phyloP scores from a whole-genome alignment of 2,329 filamentous ascomycete species.

The Pseudocercospora musae region DNA sequence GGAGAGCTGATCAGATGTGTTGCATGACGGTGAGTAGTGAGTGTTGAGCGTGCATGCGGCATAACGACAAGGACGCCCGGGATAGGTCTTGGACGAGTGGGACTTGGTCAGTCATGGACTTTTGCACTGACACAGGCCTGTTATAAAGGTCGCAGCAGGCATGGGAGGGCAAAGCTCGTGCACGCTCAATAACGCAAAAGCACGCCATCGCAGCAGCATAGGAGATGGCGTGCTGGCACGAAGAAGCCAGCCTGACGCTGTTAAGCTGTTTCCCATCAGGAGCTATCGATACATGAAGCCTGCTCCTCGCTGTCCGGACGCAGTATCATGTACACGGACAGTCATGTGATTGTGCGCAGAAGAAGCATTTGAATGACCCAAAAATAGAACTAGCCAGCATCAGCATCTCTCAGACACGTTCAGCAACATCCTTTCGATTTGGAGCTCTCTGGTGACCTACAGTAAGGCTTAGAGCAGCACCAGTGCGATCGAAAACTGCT shows the following conservation, averaged over 20 bases:
- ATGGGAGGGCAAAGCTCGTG: neutral
- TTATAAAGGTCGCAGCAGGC: neutral
- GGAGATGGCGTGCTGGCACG: neutral
- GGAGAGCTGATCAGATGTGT: constrained; percentile 55
- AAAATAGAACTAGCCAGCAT: too few relatives aligned
- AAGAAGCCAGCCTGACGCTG: neutral
- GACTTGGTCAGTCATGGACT: neutral
- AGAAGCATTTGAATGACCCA: neutral
- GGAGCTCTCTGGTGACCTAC: too few relatives aligned
- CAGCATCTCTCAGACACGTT: too few relatives aligned
- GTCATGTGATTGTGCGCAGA: too few relatives aligned
- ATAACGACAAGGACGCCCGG: neutral
- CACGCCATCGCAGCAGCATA: neutral
- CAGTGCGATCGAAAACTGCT: neutral
- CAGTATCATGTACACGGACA: too few relatives aligned
- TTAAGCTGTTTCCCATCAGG: neutral
- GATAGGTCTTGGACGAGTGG: neutral
- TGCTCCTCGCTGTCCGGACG: neutral
- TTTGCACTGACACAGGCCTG: neutral
- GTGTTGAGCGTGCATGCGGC: neutral
- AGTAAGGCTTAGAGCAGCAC: neutral
- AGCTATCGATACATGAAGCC: neutral
- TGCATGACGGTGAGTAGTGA: constrained; percentile 1
- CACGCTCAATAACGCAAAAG: neutral
- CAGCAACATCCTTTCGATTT: too few relatives aligned